Conservation (phyloP, 331 rosid genomes). For the Quercus phellos region DNA sequence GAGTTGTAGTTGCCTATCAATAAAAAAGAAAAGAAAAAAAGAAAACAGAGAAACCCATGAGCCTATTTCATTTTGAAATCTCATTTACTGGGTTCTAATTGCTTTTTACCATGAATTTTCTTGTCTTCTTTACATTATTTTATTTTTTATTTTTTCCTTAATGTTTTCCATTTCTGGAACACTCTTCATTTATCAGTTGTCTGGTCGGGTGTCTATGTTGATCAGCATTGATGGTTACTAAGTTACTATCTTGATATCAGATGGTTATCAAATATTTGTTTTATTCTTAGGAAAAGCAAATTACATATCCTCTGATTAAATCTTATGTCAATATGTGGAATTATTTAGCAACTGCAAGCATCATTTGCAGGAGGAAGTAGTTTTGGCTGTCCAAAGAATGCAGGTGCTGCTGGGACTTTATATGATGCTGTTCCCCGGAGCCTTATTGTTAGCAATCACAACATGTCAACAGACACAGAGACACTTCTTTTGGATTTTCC, state of each 20-base stretch:
- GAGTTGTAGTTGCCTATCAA: not conserved
- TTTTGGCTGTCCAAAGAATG: constrained; percentile 80
- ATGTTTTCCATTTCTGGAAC: not conserved
- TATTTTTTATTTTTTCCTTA: not conserved
- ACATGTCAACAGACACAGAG: constrained; percentile 83
- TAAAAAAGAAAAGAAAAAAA: not conserved
- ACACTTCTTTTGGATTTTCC: constrained; percentile 93
- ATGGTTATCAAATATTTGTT: not conserved
- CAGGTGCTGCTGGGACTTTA: constrained; percentile 97
- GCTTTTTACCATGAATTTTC: not conserved
- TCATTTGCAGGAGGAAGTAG: constrained; percentile 74
- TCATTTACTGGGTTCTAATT: not conserved
- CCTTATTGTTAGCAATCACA: constrained; percentile 71
- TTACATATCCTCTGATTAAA: not conserved
- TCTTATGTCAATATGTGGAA: not conserved
- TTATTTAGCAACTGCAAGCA: constrained; percentile 8
- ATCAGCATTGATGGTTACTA: not conserved
- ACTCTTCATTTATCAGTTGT: not conserved
- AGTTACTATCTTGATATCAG: not conserved
- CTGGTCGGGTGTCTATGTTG: not conserved
- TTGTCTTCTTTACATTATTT: not conserved
- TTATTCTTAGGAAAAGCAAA: not conserved
- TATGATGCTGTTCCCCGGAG: constrained; percentile 95
- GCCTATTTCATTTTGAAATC: not conserved
- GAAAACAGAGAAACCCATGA: too few relatives aligned